Evolutionary conservation across 805 yeast genomes (phyloP).

Genomic region (Tetrapisispora arboricola): DNA sequence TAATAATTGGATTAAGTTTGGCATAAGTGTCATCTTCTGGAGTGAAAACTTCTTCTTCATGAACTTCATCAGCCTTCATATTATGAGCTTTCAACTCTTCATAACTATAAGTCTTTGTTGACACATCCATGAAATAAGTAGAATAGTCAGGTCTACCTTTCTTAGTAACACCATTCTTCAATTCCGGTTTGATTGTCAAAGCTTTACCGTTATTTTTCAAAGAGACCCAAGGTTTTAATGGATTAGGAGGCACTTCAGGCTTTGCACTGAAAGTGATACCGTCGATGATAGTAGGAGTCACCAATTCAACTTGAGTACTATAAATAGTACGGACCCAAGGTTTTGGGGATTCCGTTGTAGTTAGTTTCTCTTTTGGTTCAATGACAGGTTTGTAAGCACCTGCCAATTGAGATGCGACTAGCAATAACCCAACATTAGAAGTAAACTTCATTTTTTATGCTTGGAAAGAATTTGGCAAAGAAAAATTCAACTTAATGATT

Average conservation of each 20-base stretch:
- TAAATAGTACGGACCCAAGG: constrained; percentile 73
- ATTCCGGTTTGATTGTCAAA: constrained; percentile 64
- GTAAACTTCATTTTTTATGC: not conserved
- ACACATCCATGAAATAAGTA: constrained; percentile 65
- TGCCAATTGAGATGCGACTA: not conserved
- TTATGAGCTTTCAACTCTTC: constrained; percentile 65
- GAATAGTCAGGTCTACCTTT: constrained; percentile 62
- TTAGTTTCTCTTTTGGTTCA: constrained; percentile 28
- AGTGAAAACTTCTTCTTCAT: constrained; percentile 43
- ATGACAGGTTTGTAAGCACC: constrained; percentile 22
- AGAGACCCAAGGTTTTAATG: constrained; percentile 73
- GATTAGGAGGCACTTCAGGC: constrained; percentile 42
- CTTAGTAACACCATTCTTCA: constrained; percentile 61
- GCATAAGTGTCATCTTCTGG: constrained; percentile 71
- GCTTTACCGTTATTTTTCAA: constrained; percentile 71
- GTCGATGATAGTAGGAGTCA: constrained; percentile 57
- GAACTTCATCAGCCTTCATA: constrained; percentile 50
- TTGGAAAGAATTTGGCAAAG: too few species aligned
- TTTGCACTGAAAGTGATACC: constrained; percentile 44
- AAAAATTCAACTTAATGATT: too few species aligned
- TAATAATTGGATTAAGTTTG: constrained; percentile 61
- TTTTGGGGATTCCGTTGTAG: constrained; percentile 34
- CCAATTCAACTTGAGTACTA: constrained; percentile 44
- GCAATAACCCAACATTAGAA: not conserved
- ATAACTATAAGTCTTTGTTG: constrained; percentile 45